These are phyloP conservation scores for Microbotryum scabiosae DNA, from an alignment of 1,284 basidiomycete genomes.

Conservation along the genomic window DNA sequence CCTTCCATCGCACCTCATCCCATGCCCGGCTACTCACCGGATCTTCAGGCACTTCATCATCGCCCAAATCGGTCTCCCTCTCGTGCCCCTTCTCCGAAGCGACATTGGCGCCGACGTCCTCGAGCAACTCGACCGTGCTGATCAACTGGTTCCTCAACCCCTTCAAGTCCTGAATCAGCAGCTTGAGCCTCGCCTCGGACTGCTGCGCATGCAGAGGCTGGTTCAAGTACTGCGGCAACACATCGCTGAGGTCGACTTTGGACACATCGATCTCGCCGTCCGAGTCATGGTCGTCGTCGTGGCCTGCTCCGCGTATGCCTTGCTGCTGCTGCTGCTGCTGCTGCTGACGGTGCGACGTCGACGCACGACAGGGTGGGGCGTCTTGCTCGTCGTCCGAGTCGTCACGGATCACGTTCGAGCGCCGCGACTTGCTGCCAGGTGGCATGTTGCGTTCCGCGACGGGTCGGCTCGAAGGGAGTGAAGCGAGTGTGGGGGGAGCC, in stretches of 20 bases:
- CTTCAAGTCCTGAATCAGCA: background rate
- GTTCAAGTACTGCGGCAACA: conserved; percentile 19
- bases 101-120: conserved; percentile 9
- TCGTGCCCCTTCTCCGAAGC: conserved; percentile 8
- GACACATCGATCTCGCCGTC: background rate
- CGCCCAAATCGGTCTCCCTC: conserved; percentile 1
- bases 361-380: no score
- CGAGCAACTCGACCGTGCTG: background rate
- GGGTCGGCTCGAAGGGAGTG: no score
- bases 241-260: conserved; percentile 12
- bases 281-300: background rate
- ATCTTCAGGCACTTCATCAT: conserved; percentile 1
- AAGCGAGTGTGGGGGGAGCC: no score
- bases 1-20: no score
- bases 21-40: conserved; percentile 9
- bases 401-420: no score
- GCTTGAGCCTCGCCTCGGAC: conserved; percentile 8
- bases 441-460: no score
- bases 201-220: conserved; percentile 13
- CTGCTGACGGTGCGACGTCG: no score
- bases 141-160: background rate
- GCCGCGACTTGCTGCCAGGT: no score
- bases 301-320: no score
- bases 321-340: no score
- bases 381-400: conserved; percentile 4